These are phyloP conservation scores for Debaryomyces coudertii DNA, from an alignment of 1,139 yeast species.

Conservation along the genomic window DNA sequence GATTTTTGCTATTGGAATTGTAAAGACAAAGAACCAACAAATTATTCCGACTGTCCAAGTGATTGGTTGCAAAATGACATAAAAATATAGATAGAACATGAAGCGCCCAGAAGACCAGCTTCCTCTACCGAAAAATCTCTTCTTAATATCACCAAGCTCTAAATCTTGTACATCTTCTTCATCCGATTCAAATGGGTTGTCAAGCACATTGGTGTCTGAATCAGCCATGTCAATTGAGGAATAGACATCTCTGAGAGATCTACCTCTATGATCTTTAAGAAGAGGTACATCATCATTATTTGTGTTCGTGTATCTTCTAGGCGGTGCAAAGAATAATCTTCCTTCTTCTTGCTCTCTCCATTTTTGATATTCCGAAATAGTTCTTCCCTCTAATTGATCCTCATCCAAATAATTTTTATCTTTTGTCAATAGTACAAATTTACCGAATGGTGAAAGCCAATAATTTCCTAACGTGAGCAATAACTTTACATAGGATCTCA, in stretches of 20 bases:
- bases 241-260: constrained; percentile 46
- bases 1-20: constrained; percentile 90
- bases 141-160: constrained; percentile 44
- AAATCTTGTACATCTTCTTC: constrained; percentile 31
- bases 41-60: constrained; percentile 56
- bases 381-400: constrained; percentile 87
- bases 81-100: constrained; percentile 73
- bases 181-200: constrained; percentile 9
- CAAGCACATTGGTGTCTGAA: constrained; percentile 2
- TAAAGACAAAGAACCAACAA: constrained; percentile 84
- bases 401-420: constrained; percentile 84
- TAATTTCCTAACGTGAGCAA: constrained; percentile 69
- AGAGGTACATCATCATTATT: constrained; percentile 41
- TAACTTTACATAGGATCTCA: constrained; percentile 60
- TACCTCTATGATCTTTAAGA: constrained; percentile 48
- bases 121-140: constrained; percentile 88
- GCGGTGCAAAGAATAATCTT: constrained; percentile 72
- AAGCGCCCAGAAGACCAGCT: constrained; percentile 87
- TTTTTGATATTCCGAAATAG: constrained; percentile 79
- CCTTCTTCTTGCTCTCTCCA: constrained; percentile 87
- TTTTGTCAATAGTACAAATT: constrained; percentile 74
- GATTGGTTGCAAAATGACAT: constrained; percentile 70
- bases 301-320: constrained; percentile 44
- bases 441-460: constrained; percentile 85
- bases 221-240: constrained; percentile 31